A percentile compares a stretch with the other conserved stretches of the same genome.
Conservation (phyloP, 768 basidiomycete species). For the Pulveroboletus sp. region DNA sequence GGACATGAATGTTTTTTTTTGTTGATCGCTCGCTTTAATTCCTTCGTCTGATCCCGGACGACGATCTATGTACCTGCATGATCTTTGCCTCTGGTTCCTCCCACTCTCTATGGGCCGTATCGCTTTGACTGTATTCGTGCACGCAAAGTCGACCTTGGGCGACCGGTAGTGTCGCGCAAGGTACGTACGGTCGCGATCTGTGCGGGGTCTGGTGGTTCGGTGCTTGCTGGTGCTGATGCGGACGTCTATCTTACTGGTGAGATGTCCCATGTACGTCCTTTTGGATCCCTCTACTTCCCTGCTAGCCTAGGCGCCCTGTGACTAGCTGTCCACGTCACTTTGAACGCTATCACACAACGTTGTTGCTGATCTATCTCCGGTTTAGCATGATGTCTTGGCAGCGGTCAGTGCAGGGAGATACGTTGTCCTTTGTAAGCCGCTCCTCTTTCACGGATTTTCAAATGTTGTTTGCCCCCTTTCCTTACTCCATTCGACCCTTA, state of each 20-base stretch:
- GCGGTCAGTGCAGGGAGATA: conserved; percentile 70
- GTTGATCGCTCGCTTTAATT: background rate
- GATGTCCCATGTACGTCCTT: conserved; percentile 71
- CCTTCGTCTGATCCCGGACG: conserved; percentile 10
- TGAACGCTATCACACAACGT: background rate
- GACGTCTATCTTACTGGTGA: conserved; percentile 93
- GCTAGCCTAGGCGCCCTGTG: background rate
- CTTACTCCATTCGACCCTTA: background rate
- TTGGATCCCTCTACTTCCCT: conserved; percentile 9
- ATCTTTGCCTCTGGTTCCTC: conserved; percentile 19
- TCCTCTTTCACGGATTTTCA: background rate
- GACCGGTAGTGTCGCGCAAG: conserved; percentile 32
- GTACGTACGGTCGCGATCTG: conserved; percentile 77
- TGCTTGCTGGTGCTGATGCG: conserved; percentile 66
- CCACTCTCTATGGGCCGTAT: conserved; percentile 3
- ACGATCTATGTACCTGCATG: conserved; percentile 9
- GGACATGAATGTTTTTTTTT: background rate
- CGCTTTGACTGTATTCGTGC: conserved; percentile 5
- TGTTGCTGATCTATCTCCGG: conserved; percentile 1
- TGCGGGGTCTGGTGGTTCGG: conserved; percentile 81
- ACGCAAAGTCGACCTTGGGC: conserved; percentile 62
- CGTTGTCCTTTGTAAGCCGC: conserved; percentile 74
- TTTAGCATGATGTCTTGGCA: conserved; percentile 83
- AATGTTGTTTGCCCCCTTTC: background rate
- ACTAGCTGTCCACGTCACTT: conserved; percentile 10